A percentile compares a stretch with the other conserved stretches of the same genome.
Conservation (phyloP, 192 early-diverging fungal species). For the Gryganskiella cystojenkinii region DNA sequence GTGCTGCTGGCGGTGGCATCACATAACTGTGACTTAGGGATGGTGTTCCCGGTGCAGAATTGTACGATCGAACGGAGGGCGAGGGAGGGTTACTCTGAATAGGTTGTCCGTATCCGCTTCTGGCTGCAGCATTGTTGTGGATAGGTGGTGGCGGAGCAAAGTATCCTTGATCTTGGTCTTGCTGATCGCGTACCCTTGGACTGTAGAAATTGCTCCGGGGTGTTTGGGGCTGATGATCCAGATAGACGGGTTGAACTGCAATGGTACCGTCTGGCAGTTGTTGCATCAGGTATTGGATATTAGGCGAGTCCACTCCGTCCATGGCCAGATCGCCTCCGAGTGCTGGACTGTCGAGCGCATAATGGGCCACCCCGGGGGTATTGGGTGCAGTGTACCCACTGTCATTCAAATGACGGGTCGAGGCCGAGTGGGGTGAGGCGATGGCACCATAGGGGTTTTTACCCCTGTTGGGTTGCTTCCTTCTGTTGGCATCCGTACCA, state of each 20-base stretch:
- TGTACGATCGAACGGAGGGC: too few species aligned
- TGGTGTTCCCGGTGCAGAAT: too few species aligned
- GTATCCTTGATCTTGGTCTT: too few species aligned
- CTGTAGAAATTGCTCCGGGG: neutral
- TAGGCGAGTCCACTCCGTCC: neutral
- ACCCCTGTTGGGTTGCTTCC: neutral
- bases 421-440: conserved; percentile 12
- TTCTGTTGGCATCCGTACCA: neutral
- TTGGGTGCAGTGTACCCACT: neutral
- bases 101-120: too few species aligned
- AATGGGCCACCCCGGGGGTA: conserved; percentile 6
- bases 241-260: conserved; percentile 47
- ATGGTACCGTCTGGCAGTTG: conserved; percentile 46
- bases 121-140: too few species aligned
- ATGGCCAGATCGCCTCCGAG: neutral
- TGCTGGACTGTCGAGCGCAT: neutral
- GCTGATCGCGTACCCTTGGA: too few species aligned
- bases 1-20: too few species aligned
- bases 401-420: conserved; percentile 12
- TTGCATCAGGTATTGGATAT: conserved; percentile 47
- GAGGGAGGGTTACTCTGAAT: too few species aligned
- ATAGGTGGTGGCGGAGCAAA: too few species aligned
- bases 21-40: too few species aligned
- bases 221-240: conserved; percentile 24
- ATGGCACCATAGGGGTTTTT: conserved; percentile 19